These are phyloP conservation scores for Ceratocystis cacaofunesta DNA, from an alignment of 2,329 filamentous ascomycete species.

Conservation along the genomic window DNA sequence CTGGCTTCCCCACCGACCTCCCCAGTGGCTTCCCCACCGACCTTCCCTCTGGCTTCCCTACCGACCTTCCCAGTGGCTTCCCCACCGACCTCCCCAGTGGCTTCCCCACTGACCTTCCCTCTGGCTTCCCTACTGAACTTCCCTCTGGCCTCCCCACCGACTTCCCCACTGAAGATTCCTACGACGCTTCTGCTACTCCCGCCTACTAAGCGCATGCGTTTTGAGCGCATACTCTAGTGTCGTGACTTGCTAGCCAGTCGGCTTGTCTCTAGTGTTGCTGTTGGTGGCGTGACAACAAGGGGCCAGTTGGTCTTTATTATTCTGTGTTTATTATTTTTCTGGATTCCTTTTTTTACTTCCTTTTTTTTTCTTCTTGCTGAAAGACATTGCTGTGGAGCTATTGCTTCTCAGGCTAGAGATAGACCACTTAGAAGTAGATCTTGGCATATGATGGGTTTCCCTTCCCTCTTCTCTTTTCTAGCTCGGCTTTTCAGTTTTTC, in stretches of 20 bases:
- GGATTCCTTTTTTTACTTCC: constrained; percentile 4
- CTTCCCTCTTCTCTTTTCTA: neutral
- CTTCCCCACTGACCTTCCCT: neutral
- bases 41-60: neutral
- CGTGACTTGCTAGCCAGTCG: neutral
- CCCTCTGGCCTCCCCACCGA: constrained; percentile 2
- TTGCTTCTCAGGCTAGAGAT: neutral
- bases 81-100: neutral
- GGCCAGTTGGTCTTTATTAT: neutral
- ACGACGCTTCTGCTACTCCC: neutral
- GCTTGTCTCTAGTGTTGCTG: neutral
- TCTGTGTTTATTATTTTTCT: constrained; percentile 12
- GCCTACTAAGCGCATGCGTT: too few relatives aligned
- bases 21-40: neutral
- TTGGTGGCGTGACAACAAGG: neutral
- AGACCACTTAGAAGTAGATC: neutral
- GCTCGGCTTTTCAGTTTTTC: neutral
- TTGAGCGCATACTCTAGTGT: neutral
- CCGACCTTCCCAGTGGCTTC: constrained; percentile 1
- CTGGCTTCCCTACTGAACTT: neutral
- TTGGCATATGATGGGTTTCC: neutral
- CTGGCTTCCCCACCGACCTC: neutral
- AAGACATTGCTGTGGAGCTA: neutral
- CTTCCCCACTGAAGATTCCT: neutral
- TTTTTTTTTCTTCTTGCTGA: neutral